phyloP scores from a whole-genome alignment of 2,329 filamentous ascomycete genomes.

The Conoideocrella luteorostrata region DNA sequence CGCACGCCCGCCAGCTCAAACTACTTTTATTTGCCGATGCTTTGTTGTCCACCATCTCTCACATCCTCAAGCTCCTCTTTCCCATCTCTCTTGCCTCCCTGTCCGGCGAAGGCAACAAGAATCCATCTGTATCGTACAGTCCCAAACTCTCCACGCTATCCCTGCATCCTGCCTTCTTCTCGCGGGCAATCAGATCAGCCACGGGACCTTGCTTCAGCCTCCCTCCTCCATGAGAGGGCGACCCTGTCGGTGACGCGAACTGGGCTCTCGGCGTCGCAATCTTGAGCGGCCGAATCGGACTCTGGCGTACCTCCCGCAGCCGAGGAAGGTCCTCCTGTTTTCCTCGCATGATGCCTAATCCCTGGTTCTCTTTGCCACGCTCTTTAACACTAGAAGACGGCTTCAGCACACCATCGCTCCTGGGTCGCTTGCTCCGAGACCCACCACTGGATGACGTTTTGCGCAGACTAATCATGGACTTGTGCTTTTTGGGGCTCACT shows the following conservation, averaged over 20 bases:
- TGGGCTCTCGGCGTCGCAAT: neutral
- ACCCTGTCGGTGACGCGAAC: neutral
- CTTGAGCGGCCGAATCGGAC: neutral
- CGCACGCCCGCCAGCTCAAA: too few species aligned
- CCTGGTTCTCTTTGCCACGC: conserved; percentile 23
- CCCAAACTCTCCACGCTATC: conserved; percentile 33
- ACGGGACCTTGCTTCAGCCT: conserved; percentile 20
- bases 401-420: conserved; percentile 1
- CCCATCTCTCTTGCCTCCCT: conserved; percentile 15
- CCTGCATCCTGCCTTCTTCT: conserved; percentile 14
- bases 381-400: conserved; percentile 10
- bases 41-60: neutral
- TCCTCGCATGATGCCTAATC: conserved; percentile 11
- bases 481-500: conserved; percentile 12
- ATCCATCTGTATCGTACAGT: conserved; percentile 40
- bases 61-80: conserved; percentile 1
- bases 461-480: conserved; percentile 12
- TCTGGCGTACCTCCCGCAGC: conserved; percentile 11
- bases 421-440: neutral
- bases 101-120: conserved; percentile 36
- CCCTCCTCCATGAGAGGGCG: conserved; percentile 1
- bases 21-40: neutral
- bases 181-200: conserved; percentile 19
- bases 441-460: conserved; percentile 3
- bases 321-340: conserved; percentile 12